phyloP scores from a whole-genome alignment of 1,139 yeast species.

The Magnusiomyces sp. region DNA sequence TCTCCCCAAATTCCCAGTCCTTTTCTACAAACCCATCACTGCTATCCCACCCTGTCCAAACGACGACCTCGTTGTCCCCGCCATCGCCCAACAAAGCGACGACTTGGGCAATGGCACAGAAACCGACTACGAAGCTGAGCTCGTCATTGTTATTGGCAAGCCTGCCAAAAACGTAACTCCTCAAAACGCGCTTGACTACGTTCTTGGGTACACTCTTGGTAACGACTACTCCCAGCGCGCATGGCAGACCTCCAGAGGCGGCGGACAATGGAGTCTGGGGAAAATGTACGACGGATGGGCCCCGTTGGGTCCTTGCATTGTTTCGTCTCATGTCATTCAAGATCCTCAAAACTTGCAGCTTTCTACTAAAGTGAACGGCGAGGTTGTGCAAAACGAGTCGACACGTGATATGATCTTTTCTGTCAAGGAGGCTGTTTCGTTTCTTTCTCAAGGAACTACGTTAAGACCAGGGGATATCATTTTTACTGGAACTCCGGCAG shows the following conservation, averaged over 20 bases:
- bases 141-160: conserved; percentile 47
- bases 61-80: conserved; percentile 38
- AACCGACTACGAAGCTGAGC: conserved; percentile 49
- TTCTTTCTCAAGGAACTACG: conserved; percentile 45
- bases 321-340: conserved; percentile 30
- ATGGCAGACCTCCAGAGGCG: conserved; percentile 42
- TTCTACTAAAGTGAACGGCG: conserved; percentile 37
- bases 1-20: conserved; percentile 40
- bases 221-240: conserved; percentile 48
- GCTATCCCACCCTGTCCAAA: conserved; percentile 31
- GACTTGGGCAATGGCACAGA: conserved; percentile 24
- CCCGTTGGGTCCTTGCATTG: conserved; percentile 46
- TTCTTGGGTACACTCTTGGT: conserved; percentile 46
- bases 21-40: conserved; percentile 42
- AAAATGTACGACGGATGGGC: conserved; percentile 51
- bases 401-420: conserved; percentile 44
- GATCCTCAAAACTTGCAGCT: conserved; percentile 33
- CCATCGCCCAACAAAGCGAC: conserved; percentile 32
- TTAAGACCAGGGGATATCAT: conserved; percentile 43
- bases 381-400: conserved; percentile 37
- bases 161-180: conserved; percentile 37
- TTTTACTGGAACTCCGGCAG: conserved; percentile 48
- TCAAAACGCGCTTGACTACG: conserved; percentile 39
- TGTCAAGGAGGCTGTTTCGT: conserved; percentile 39
- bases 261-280: conserved; percentile 45